Evolutionary conservation across 331 rosid species (phyloP).

Genomic region (Saraca asoca): DNA sequence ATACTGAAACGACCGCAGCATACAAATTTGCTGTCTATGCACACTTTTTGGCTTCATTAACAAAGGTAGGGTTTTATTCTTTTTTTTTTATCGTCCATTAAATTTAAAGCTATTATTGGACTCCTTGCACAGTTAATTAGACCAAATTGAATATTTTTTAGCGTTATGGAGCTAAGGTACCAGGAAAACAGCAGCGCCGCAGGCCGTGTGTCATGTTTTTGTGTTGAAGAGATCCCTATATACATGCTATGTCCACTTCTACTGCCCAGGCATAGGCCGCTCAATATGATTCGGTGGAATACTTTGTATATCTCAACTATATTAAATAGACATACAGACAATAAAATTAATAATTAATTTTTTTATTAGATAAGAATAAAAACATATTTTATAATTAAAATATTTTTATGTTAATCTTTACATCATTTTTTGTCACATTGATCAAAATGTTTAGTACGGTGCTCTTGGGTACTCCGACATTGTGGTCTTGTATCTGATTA

Average conservation of each 20-base stretch:
- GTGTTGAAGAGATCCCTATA: background rate
- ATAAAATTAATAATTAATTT: too few relatives aligned
- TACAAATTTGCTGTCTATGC: background rate
- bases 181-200: conserved; percentile 12
- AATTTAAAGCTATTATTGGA: conserved; percentile 22
- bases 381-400: too few relatives aligned
- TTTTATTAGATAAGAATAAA: too few relatives aligned
- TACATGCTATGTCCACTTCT: background rate
- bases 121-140: conserved; percentile 3
- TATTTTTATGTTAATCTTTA: too few relatives aligned
- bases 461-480: too few relatives aligned
- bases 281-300: too few relatives aligned
- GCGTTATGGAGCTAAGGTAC: conserved; percentile 5
- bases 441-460: too few relatives aligned
- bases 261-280: too few relatives aligned
- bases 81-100: background rate
- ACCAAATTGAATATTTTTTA: conserved; percentile 30
- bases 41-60: background rate
- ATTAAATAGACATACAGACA: too few relatives aligned
- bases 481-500: too few relatives aligned
- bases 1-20: background rate
- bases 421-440: too few relatives aligned
- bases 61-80: background rate
- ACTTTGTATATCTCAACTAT: too few relatives aligned
- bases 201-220: conserved; percentile 15